Base-by-base conservation (phyloP, 768 basidiomycete genomes). In the Infundibulicybe gibba region DNA sequence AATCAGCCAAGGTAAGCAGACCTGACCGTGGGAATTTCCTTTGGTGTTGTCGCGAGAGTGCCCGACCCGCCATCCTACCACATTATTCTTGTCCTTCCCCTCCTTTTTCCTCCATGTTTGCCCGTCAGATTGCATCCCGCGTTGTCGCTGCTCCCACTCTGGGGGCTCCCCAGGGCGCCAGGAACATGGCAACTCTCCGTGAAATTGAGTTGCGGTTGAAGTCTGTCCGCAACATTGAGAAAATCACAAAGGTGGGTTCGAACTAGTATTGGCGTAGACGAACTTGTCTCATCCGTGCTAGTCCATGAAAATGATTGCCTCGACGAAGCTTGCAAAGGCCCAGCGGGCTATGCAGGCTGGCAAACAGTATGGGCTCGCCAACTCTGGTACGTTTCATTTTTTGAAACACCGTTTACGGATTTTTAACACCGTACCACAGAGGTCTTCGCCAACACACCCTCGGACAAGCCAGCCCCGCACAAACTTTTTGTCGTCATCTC, bases 241-340 rank as follows among this genome's bases (percentile, higher is more conserved):
- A 98, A 89, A 97, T 99, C 76, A 97, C 95, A 51, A 95, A 97
- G 78, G 94, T 92, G 54, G 54, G 79, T 57, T 50, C 41, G 47
- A 49, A 34, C 46, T 61, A 61, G 37, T 21, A 13, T 14, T 32
- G 16, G 31, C 44, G 30, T 31, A 21, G 39, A 19, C 10, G 37
- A 14, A 32, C 25, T 19, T 16, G 37, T 47, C 61, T 43, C 52
- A 43, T 35, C 8, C 34, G 14, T 40, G 61, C 12, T 60, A 94
- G 89, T 92, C 93, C 42, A 95, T 97, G 92, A 95, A 97, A 80
- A 94, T 99, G 83, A 95, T 97, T 77, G 95, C 94, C 48, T 97
- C 95, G 43, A 95, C 94, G 44, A 94, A 94, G 68, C 85, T 99
- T 32, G 81, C 85, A 59, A 94, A 95, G 72, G 97, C 95, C 44